Conservation (phyloP, 208 protist species). For the Crithidia fasciculata region DNA sequence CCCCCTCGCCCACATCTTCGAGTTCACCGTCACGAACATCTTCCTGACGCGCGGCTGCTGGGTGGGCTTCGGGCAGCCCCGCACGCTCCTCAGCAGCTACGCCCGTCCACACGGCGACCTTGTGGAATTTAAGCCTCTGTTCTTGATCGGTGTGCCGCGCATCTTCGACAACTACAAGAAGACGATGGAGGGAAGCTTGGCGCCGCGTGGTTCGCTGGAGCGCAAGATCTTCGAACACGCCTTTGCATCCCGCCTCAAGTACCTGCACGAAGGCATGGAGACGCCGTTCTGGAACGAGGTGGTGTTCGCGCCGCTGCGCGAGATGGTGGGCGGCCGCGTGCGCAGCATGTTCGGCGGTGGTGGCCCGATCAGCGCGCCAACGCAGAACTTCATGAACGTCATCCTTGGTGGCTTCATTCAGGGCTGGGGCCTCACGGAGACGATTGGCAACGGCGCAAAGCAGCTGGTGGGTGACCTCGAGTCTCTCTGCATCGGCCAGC, state of each 20-base stretch:
- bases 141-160: conserved; percentile 86
- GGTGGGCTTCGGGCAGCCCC: conserved; percentile 81
- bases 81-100: conserved; percentile 74
- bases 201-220: conserved; percentile 64
- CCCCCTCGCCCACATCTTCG: conserved; percentile 93
- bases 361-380: conserved; percentile 71
- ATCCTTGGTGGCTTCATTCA: conserved; percentile 76
- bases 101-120: conserved; percentile 81
- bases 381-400: conserved; percentile 87
- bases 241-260: conserved; percentile 57
- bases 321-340: conserved; percentile 72
- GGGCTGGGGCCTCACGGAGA: conserved; percentile 93
- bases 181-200: conserved; percentile 69
- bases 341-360: conserved; percentile 81
- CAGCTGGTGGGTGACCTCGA: conserved; percentile 66
- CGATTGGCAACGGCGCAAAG: conserved; percentile 70
- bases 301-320: conserved; percentile 74
- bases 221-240: conserved; percentile 75
- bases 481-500: conserved; percentile 62
- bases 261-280: conserved; percentile 65
- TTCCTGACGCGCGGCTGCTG: conserved; percentile 69
- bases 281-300: conserved; percentile 87
- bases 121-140: conserved; percentile 70
- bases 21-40: conserved; percentile 78
- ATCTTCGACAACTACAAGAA: conserved; percentile 92